Evolutionary conservation across 352 stramenopile genomes (phyloP).

Genomic region (Saprolegnia diclina): DNA sequence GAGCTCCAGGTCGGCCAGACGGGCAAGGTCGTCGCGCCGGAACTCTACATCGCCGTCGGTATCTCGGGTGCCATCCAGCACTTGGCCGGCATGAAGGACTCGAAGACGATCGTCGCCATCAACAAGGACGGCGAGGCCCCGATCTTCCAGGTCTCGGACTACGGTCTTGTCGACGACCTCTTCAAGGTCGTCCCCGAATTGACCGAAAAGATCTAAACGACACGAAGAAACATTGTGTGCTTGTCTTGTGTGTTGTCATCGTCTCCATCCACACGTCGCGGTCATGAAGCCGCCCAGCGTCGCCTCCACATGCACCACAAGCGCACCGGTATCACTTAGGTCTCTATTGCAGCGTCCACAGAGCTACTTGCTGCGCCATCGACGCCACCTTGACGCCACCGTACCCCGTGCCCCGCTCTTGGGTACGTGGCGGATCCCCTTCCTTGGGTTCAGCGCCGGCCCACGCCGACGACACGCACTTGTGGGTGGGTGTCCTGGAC

Average conservation of each 20-base stretch:
- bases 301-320: too few relatives aligned
- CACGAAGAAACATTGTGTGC: neutral
- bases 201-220: conserved; percentile 94
- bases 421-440: neutral
- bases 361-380: too few relatives aligned
- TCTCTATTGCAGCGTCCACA: too few relatives aligned
- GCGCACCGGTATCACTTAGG: too few relatives aligned
- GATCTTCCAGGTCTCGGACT: conserved; percentile 99
- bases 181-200: conserved; percentile 97
- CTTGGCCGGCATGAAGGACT: conserved; percentile 99
- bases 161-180: conserved; percentile 97
- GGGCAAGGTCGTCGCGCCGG: conserved; percentile 97
- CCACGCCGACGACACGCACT: neutral
- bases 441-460: neutral
- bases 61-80: conserved; percentile 99
- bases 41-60: conserved; percentile 95
- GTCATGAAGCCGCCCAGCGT: neutral
- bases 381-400: too few relatives aligned
- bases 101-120: conserved; percentile 99
- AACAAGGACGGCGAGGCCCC: conserved; percentile 99
- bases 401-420: too few relatives aligned
- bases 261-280: neutral
- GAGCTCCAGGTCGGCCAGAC: conserved; percentile 99
- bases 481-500: neutral
- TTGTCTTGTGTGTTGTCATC: neutral